Conservation (phyloP, 352 stramenopile genomes). For the Pythium aristosporum region DNA sequence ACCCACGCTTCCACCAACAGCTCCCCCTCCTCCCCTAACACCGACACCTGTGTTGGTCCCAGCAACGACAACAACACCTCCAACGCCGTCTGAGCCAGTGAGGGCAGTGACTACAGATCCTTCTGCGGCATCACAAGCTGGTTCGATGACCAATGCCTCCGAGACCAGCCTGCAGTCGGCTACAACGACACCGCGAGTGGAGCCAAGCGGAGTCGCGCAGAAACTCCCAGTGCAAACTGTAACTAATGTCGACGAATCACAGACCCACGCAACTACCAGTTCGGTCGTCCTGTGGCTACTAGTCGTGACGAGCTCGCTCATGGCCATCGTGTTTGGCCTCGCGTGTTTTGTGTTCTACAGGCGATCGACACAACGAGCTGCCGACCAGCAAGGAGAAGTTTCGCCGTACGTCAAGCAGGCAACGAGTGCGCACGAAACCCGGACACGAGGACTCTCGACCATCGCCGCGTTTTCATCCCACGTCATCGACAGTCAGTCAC, state of each 20-base stretch:
- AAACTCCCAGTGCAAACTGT: neutral
- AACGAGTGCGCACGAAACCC: neutral
- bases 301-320: neutral
- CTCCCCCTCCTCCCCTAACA: neutral
- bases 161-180: neutral
- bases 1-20: neutral
- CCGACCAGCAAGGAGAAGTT: neutral
- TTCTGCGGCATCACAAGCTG: neutral
- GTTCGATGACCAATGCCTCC: neutral
- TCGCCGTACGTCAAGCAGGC: constrained; percentile 3
- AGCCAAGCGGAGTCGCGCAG: neutral
- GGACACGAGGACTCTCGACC: neutral
- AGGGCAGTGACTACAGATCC: neutral
- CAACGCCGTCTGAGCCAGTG: neutral
- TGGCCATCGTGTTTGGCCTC: neutral
- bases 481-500: too few species aligned
- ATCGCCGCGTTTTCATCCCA: neutral
- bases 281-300: neutral
- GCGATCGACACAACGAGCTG: neutral
- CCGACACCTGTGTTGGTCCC: neutral
- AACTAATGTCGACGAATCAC: neutral
- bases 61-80: neutral
- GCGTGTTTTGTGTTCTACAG: constrained; percentile 7
- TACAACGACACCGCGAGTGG: neutral
- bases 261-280: neutral